phyloP scores from a whole-genome alignment of 2,329 filamentous ascomycete genomes.

The Aspergillus sp. region DNA sequence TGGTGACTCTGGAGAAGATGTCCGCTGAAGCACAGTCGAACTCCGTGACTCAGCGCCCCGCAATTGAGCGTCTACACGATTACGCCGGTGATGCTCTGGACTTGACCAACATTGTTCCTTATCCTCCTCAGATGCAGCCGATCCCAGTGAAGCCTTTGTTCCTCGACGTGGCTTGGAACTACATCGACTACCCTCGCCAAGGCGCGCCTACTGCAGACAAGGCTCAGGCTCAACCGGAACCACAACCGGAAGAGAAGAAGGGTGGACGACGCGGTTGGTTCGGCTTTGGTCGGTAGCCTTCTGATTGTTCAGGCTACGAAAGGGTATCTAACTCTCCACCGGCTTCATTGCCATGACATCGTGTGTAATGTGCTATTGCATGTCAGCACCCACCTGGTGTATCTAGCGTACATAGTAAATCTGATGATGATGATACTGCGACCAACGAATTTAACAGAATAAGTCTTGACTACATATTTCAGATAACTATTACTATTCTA shows the following conservation, averaged over 20 bases:
- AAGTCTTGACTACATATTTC: too few relatives aligned
- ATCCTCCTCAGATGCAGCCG: constrained; percentile 78
- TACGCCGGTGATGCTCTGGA: constrained; percentile 73
- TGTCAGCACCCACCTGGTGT: background rate
- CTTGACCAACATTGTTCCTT: constrained; percentile 77
- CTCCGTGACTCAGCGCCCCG: constrained; percentile 53
- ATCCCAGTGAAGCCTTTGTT: constrained; percentile 94
- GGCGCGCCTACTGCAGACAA: constrained; percentile 30
- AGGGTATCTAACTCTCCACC: background rate
- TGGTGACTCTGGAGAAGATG: constrained; percentile 78
- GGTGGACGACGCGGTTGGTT: constrained; percentile 75
- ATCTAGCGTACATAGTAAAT: constrained; percentile 1
- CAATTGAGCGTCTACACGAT: constrained; percentile 73
- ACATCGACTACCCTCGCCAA: constrained; percentile 83
- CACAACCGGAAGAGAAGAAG: constrained; percentile 45
- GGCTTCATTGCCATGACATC: background rate
- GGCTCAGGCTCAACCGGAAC: constrained; percentile 27
- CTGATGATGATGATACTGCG: constrained; percentile 4
- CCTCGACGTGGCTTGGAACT: constrained; percentile 96
- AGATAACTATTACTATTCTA: too few relatives aligned
- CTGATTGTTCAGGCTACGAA: background rate
- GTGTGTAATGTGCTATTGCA: background rate
- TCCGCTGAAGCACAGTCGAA: constrained; percentile 50
- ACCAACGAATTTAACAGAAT: background rate
- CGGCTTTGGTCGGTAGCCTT: constrained; percentile 58